These are phyloP conservation scores for Trichoderma brevicompactum DNA, from an alignment of 2,329 filamentous ascomycete species.

Conservation along the genomic window DNA sequence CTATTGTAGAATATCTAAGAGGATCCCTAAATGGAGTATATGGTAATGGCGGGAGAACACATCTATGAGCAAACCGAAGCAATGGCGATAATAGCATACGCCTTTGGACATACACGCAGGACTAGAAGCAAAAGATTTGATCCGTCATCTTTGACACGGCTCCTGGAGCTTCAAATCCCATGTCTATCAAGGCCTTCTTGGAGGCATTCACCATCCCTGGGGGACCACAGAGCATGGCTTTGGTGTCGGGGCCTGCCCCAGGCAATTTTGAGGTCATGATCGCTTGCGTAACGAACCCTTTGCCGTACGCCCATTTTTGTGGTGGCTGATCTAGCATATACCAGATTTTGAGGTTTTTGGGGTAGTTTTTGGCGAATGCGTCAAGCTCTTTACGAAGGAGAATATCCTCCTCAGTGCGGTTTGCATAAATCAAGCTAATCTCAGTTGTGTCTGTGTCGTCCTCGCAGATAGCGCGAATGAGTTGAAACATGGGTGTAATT, in stretches of 20 bases:
- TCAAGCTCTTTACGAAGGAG: constrained; percentile 62
- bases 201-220: constrained; percentile 62
- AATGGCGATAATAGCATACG: background rate
- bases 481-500: constrained; percentile 50
- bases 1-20: too few relatives aligned
- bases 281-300: constrained; percentile 56
- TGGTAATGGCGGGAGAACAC: too few relatives aligned
- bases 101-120: background rate
- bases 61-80: background rate
- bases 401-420: constrained; percentile 62
- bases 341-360: constrained; percentile 57
- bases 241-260: constrained; percentile 49
- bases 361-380: constrained; percentile 41
- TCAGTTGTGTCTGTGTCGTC: constrained; percentile 61
- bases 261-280: constrained; percentile 57
- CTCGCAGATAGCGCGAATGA: constrained; percentile 67
- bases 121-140: constrained; percentile 58
- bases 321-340: constrained; percentile 59
- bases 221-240: constrained; percentile 63
- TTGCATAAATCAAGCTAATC: constrained; percentile 63
- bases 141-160: constrained; percentile 56
- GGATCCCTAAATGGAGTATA: too few relatives aligned
- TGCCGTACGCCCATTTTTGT: constrained; percentile 51
- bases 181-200: constrained; percentile 53
- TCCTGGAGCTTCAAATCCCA: constrained; percentile 58